These are phyloP conservation scores for Trichosporon asahii DNA, from an alignment of 1,284 basidiomycete genomes.

Conservation along the genomic window DNA sequence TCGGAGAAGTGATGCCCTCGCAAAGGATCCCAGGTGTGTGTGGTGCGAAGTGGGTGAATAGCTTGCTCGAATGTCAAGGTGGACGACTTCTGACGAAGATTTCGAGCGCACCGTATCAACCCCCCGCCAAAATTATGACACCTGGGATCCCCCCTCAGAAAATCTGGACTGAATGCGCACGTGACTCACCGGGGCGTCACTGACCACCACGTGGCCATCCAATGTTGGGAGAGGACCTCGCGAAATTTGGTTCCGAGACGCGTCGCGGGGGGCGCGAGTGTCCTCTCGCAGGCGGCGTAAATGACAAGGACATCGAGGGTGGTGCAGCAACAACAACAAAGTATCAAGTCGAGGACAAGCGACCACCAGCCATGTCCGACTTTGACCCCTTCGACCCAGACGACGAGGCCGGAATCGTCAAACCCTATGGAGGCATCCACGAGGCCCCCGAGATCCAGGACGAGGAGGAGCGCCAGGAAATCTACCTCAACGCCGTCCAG, in stretches of 20 bases:
- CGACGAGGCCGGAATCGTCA: constrained; percentile 8
- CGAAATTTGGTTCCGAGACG: constrained; percentile 10
- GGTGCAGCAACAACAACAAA: not conserved
- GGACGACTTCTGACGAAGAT: constrained; percentile 8
- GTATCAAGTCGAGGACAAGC: not conserved
- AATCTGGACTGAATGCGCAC: constrained; percentile 5
- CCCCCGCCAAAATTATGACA: constrained; percentile 10
- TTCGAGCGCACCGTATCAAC: constrained; percentile 4
- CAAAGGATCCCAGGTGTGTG: not conserved
- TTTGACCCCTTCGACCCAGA: constrained; percentile 13
- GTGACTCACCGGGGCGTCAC: not conserved
- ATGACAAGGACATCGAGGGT: not conserved
- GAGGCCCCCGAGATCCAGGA: constrained; percentile 16
- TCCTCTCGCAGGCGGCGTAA: not conserved
- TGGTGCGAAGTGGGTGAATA: constrained; percentile 7
- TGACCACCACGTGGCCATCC: not conserved
- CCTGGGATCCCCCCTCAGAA: not conserved
- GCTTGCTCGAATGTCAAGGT: constrained; percentile 4
- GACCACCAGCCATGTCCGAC: constrained; percentile 11
- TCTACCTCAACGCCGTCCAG: constrained; percentile 49
- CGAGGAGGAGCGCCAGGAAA: constrained; percentile 34
- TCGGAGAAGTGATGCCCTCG: not conserved
- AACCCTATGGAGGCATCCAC: not conserved
- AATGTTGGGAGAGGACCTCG: not conserved
- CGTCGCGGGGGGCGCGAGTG: constrained; percentile 1